Evolutionary conservation across 2,329 filamentous ascomycete species (phyloP).

Genomic region (Cladophialophora immunda): DNA sequence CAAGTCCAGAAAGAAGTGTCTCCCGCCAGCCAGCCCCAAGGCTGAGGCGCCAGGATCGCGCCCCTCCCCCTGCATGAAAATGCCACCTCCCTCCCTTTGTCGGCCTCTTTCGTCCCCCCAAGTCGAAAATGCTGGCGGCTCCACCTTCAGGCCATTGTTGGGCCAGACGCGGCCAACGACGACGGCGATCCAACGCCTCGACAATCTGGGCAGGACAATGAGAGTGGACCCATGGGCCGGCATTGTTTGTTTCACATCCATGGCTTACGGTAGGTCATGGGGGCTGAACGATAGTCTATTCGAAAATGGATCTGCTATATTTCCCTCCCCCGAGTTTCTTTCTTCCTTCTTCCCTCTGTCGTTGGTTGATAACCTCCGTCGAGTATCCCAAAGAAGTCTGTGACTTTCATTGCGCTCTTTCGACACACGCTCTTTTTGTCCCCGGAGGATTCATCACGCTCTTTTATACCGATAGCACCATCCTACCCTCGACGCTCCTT

Average conservation of each 20-base stretch:
- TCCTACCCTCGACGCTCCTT: conserved; percentile 17
- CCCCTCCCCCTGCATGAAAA: conserved; percentile 32
- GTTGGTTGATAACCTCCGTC: conserved; percentile 27
- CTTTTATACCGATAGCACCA: conserved; percentile 19
- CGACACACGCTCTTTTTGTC: conserved; percentile 36
- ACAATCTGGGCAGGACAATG: conserved; percentile 34
- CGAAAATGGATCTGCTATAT: conserved; percentile 25
- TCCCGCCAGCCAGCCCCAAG: conserved; percentile 9
- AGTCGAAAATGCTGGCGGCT: conserved; percentile 13
- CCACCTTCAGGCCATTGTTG: conserved; percentile 23
- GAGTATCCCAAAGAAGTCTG: conserved; percentile 35
- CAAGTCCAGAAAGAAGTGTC: neutral
- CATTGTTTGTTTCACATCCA: conserved; percentile 34
- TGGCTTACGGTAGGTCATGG: conserved; percentile 12
- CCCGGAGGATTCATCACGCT: conserved; percentile 37
- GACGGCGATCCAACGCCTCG: conserved; percentile 33
- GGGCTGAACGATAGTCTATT: conserved; percentile 19
- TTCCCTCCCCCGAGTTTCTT: conserved; percentile 18
- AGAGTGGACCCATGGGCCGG: conserved; percentile 16
- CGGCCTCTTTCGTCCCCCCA: conserved; percentile 20
- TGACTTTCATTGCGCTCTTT: conserved; percentile 38
- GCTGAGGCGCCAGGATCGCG: conserved; percentile 16
- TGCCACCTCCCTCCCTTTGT: conserved; percentile 17
- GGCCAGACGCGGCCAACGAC: conserved; percentile 17
- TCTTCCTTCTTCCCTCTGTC: conserved; percentile 20